Base-by-base conservation (phyloP, 768 basidiomycete species). In the Gelatoporia subvermispora region DNA sequence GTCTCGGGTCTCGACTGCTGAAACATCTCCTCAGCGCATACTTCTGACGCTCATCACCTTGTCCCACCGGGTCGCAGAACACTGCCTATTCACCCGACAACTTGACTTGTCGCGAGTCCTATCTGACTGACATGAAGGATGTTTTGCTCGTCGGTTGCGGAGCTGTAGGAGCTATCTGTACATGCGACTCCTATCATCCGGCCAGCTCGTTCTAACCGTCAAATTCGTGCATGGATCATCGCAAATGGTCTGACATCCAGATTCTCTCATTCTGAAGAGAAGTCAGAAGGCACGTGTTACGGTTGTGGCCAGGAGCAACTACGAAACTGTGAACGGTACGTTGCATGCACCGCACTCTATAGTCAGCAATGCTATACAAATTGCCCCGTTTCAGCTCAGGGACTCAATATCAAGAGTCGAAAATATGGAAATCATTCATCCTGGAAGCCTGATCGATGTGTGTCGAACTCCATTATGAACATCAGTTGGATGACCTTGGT, bases 271-370 rank as follows among this genome's bases (percentile, higher is more conserved):
- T 45, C 66, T 85, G 18, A 70, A 79, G 51, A 67, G 75, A 50
- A 78, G 81, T 55, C 77, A 80, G 10, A 68, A 74, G 24, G 84
- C 76, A 1, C 72, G 77, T 21, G 80, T 91, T 8, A 89, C 88
- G 1, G 82, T 72, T 16, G 83, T 90, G 1, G 88, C 87, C 2
- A 66, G 88, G 47, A 80, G 85, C 43, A 86, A 88, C 50, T 85
- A 78, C 59, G 73, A 80, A 11, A 65, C 70, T 2, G 72, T 81
- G 11, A 68, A 72, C n/a, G 68, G 81, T 79, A 9, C 8, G 38
- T 48, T 20, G 47, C 20, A 10, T 28, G 22, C 35, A 37, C 35
- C 45, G 7, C 10, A 20, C 15, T 10, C 18, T 11, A 13, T 0
- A 13, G n/a, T 31, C 18, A 36, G 18, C 9, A 10, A 35, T 2